Base-by-base conservation (phyloP, 2,329 filamentous ascomycete species). In the Calonectria fujianensis region DNA sequence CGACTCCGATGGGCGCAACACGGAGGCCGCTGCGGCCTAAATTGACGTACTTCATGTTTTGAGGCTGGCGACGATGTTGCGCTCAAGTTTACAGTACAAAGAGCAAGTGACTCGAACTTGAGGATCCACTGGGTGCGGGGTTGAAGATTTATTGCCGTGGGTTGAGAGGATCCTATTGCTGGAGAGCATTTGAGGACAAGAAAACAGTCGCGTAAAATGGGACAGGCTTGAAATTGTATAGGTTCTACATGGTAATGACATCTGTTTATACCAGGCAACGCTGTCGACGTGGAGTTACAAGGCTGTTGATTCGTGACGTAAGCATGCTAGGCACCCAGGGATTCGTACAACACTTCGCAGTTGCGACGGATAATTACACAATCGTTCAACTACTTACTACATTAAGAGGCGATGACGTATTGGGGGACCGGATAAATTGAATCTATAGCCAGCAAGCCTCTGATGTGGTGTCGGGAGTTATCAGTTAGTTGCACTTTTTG, bases 1-100 rank as follows among this genome's bases (percentile, higher is more conserved):
- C 57, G 7, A 61, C 57, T 8, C 57, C 57, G 7, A 61, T 61
- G 7, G 35, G 57, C 6, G 57, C 24, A 41, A 61, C n/a, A 24
- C 57, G 57, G 24, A 61, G 57, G n/a, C 57, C 57, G 20, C 57
- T 61, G 14, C 57, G 57, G n/a, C 57, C 57, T 7, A 61, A 29
- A 29, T 61, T 61, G 35, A 41, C 57, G 24, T 61, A 61, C 57
- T 61, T 61, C 57, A 61, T 61, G 3, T 16, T 39, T 61, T 24
- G 35, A 32, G 20, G 18, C 31, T 37, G 31, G 31, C 3, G 31
- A 37, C 18, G 18, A 37, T 37, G 52, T 37, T 35, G 31, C n/a
- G 52, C 10, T 13, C 20, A n/a, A 14, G 32, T 39, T 31, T 27
- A n/a, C 24, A 39, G 32, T 7, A 5, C 14, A n/a, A 9, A n/a